These are phyloP conservation scores for Sarocladiaceae sp. DNA, from an alignment of 2,329 filamentous ascomycete genomes.

Conservation along the genomic window DNA sequence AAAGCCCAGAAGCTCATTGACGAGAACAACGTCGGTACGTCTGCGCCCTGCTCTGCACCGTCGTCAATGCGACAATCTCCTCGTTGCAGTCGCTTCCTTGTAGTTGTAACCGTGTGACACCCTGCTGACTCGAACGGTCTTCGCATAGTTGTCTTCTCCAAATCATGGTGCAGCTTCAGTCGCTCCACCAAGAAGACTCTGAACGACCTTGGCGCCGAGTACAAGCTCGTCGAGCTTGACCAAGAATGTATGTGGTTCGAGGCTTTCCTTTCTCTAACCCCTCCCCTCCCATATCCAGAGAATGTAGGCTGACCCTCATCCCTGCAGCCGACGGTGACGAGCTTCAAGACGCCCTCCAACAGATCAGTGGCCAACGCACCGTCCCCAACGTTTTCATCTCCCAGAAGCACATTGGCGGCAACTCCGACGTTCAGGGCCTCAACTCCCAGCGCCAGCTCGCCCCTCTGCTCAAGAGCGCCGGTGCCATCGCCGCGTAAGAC, in stretches of 20 bases:
- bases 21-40: slow-evolving; percentile 75
- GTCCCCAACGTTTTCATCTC: slow-evolving; percentile 95
- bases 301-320: slow-evolving; percentile 15
- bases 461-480: slow-evolving; percentile 34
- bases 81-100: not conserved
- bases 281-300: not conserved
- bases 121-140: slow-evolving; percentile 4
- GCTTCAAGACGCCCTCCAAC: slow-evolving; percentile 75
- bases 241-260: slow-evolving; percentile 59
- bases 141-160: slow-evolving; percentile 81
- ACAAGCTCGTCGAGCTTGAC: slow-evolving; percentile 75
- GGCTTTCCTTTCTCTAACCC: not conserved
- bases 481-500: slow-evolving; percentile 24
- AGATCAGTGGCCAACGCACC: slow-evolving; percentile 76
- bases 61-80: no score
- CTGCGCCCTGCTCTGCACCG: not conserved
- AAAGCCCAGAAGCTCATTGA: slow-evolving; percentile 85
- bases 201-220: slow-evolving; percentile 63
- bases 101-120: not conserved
- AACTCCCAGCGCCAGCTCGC: slow-evolving; percentile 37
- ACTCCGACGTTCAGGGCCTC: slow-evolving; percentile 72
- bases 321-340: slow-evolving; percentile 68
- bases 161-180: slow-evolving; percentile 96
- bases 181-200: slow-evolving; percentile 69
- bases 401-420: slow-evolving; percentile 89